phyloP scores from a whole-genome alignment of 352 stramenopile species.

The Globisporangium recalcitrans region DNA sequence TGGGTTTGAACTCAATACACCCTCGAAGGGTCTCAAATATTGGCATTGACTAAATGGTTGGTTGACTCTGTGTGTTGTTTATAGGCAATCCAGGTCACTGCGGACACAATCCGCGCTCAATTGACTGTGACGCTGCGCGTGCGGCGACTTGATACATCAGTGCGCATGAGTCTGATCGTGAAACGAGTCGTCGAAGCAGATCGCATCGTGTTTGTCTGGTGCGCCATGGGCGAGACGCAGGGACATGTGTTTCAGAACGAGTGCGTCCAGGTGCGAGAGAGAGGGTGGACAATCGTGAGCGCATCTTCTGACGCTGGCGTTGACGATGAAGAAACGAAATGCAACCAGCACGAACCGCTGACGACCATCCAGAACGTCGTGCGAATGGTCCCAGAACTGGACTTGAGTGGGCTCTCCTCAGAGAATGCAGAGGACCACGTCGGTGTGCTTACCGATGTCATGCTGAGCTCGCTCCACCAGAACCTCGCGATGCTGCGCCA shows the following conservation, averaged over 20 bases:
- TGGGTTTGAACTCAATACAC: background rate
- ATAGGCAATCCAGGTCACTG: slow-evolving; percentile 1
- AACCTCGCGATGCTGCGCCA: slow-evolving; percentile 11
- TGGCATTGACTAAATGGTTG: too few species aligned
- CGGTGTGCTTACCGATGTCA: slow-evolving; percentile 10
- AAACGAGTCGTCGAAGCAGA: slow-evolving; percentile 8
- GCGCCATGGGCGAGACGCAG: background rate
- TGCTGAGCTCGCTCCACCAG: slow-evolving; percentile 6
- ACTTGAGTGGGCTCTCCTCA: background rate
- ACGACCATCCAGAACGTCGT: slow-evolving; percentile 8
- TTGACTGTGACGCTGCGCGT: slow-evolving; percentile 3
- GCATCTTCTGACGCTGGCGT: background rate
- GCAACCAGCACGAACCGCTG: background rate
- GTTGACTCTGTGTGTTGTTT: too few species aligned
- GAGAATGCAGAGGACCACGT: background rate
- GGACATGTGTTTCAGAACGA: background rate
- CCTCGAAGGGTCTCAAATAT: too few species aligned
- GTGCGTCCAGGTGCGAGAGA: slow-evolving; percentile 1
- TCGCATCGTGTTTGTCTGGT: slow-evolving; percentile 8
- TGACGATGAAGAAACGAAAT: background rate
- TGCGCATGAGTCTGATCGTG: background rate
- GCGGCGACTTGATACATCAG: background rate
- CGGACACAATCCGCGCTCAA: background rate
- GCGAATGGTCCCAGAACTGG: slow-evolving; percentile 2
- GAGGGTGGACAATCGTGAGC: background rate